phyloP scores from a whole-genome alignment of 305 asterid genomes.

The Vinca major region DNA sequence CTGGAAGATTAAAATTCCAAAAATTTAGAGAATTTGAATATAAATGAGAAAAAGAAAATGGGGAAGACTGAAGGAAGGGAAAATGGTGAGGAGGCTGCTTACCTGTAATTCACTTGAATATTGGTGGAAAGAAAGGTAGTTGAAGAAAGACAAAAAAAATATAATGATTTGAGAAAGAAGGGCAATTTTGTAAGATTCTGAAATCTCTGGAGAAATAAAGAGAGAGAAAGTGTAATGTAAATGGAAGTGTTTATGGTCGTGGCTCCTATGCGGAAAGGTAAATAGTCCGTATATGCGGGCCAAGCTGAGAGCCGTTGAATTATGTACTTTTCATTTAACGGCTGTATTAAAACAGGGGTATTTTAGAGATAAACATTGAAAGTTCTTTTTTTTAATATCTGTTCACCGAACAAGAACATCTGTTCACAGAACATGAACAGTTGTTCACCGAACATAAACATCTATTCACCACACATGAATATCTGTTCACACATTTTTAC shows the following conservation, averaged over 20 bases:
- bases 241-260: slow-evolving; percentile 3
- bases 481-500: too few relatives aligned
- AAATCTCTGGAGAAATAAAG: background rate
- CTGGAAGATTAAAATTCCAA: background rate
- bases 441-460: too few relatives aligned
- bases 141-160: slow-evolving; percentile 19
- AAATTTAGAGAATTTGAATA: background rate
- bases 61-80: background rate
- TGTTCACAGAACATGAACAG: too few relatives aligned
- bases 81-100: background rate
- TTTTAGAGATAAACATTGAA: too few relatives aligned
- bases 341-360: too few relatives aligned
- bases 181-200: background rate
- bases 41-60: background rate
- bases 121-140: background rate
- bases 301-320: too few relatives aligned
- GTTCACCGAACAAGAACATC: too few relatives aligned
- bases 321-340: too few relatives aligned
- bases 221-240: background rate
- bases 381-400: too few relatives aligned
- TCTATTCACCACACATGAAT: too few relatives aligned
- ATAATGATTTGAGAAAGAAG: slow-evolving; percentile 11
- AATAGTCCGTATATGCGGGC: too few relatives aligned
- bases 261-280: too few relatives aligned
- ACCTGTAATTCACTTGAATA: slow-evolving; percentile 9